phyloP scores from a whole-genome alignment of 495 filamentous ascomycete genomes.

The Neurospora sp. region DNA sequence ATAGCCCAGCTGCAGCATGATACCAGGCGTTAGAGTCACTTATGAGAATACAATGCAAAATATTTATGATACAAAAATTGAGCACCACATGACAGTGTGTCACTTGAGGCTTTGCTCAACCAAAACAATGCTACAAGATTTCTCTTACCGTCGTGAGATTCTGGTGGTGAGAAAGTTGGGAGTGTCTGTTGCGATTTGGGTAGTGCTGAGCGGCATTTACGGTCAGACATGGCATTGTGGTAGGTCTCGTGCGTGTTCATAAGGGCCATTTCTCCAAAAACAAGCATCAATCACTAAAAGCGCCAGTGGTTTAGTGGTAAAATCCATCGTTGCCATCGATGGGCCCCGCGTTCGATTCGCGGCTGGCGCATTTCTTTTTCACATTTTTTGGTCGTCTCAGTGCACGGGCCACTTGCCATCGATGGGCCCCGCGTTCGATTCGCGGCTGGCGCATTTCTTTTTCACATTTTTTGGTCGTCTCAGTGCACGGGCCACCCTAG shows the following conservation, averaged over 20 bases:
- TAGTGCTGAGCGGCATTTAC: background rate
- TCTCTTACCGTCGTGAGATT: too few relatives aligned
- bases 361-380: background rate
- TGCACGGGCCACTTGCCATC: background rate
- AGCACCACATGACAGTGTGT: too few relatives aligned
- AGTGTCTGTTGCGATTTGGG: too few relatives aligned
- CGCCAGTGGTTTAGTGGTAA: background rate
- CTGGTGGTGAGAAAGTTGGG: too few relatives aligned
- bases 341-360: background rate
- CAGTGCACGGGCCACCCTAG: background rate
- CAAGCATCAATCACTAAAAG: background rate
- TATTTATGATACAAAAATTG: background rate
- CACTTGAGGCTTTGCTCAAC: too few relatives aligned
- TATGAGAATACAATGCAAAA: background rate
- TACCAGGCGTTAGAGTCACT: background rate
- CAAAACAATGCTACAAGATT: too few relatives aligned
- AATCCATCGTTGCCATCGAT: background rate
- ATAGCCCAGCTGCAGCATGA: background rate
- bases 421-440: background rate
- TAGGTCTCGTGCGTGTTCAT: too few relatives aligned
- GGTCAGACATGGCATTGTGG: background rate
- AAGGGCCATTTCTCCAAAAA: too few relatives aligned
- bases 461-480: background rate
- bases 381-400: background rate
- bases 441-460: background rate